Conservation (phyloP, 2,329 filamentous ascomycete species). For the Arthroderma sp. region DNA sequence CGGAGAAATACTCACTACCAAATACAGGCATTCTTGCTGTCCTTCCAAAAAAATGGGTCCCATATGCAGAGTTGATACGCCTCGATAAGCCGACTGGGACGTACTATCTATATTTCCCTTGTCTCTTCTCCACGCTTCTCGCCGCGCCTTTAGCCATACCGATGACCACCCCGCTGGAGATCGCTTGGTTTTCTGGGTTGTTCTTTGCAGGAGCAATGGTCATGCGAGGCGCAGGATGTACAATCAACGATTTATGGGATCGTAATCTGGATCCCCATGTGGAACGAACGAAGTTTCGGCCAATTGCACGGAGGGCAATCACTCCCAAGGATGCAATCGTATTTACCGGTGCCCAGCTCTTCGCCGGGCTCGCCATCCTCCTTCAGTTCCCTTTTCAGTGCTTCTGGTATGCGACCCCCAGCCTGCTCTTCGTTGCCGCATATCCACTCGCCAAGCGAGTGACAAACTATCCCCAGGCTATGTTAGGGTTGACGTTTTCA, state of each 20-base stretch:
- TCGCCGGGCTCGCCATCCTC: slow-evolving; percentile 33
- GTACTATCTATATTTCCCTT: slow-evolving; percentile 44
- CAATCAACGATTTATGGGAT: slow-evolving; percentile 47
- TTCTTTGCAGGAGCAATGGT: slow-evolving; percentile 37
- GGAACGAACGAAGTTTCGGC: slow-evolving; percentile 40
- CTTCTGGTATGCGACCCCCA: slow-evolving; percentile 34
- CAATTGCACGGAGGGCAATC: slow-evolving; percentile 42
- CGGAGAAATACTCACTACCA: slow-evolving; percentile 33
- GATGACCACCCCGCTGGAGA: slow-evolving; percentile 27
- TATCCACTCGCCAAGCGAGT: slow-evolving; percentile 44
- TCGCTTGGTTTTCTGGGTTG: slow-evolving; percentile 28
- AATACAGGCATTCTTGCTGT: slow-evolving; percentile 35
- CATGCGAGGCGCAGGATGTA: slow-evolving; percentile 41
- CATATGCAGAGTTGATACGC: slow-evolving; percentile 44
- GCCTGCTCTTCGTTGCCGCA: slow-evolving; percentile 33
- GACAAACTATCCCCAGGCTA: slow-evolving; percentile 42
- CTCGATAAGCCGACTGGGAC: slow-evolving; percentile 42
- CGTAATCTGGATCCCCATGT: slow-evolving; percentile 43
- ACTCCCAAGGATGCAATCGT: slow-evolving; percentile 33
- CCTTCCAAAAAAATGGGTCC: slow-evolving; percentile 41
- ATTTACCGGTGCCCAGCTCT: slow-evolving; percentile 35
- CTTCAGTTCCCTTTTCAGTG: slow-evolving; percentile 33
- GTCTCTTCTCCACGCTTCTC: slow-evolving; percentile 37
- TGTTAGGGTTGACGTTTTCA: slow-evolving; percentile 41
- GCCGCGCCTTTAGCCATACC: slow-evolving; percentile 33